These are phyloP conservation scores for Trichothecium roseum DNA, from an alignment of 2,329 filamentous ascomycete species.

Conservation along the genomic window DNA sequence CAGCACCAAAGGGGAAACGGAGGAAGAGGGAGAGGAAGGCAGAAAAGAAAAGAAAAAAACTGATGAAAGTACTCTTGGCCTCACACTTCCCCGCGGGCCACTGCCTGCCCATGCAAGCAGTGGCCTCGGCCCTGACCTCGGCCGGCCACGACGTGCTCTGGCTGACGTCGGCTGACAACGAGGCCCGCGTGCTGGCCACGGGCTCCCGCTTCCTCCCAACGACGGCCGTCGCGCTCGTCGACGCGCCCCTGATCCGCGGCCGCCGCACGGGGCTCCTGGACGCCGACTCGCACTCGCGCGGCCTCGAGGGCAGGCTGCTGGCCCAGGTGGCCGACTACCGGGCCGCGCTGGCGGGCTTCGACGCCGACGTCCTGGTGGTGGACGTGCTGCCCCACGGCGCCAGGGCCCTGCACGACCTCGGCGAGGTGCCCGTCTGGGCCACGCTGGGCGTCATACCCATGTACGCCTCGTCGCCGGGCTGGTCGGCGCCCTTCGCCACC, in stretches of 20 bases:
- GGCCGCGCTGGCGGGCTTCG: constrained; percentile 15
- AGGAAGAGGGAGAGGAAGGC: neutral
- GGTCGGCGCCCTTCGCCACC: constrained; percentile 18
- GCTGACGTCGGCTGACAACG: constrained; percentile 22
- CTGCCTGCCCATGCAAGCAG: constrained; percentile 27
- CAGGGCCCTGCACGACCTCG: constrained; percentile 22
- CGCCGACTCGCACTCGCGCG: too few species aligned
- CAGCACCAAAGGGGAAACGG: too few species aligned
- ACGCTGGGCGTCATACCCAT: constrained; percentile 28
- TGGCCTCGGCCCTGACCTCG: constrained; percentile 23
- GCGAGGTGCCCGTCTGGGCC: constrained; percentile 22
- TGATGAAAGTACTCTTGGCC: constrained; percentile 26
- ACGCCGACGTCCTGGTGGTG: constrained; percentile 21
- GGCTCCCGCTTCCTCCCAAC: constrained; percentile 23
- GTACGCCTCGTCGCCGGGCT: constrained; percentile 18
- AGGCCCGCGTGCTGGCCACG: constrained; percentile 19
- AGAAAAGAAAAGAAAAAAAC: constrained; percentile 4
- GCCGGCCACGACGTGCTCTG: constrained; percentile 27
- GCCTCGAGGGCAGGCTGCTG: constrained; percentile 11
- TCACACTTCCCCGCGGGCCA: constrained; percentile 29
- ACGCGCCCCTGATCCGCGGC: constrained; percentile 15
- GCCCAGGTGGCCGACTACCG: constrained; percentile 26
- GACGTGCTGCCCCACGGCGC: constrained; percentile 26
- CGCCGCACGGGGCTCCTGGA: constrained; percentile 21
- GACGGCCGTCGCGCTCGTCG: constrained; percentile 16